A percentile compares a stretch with the other conserved stretches of the same genome.
Evolutionary conservation across 2,329 filamentous ascomycete species (phyloP).

Genomic region (Ophiosphaerella korrae): DNA sequence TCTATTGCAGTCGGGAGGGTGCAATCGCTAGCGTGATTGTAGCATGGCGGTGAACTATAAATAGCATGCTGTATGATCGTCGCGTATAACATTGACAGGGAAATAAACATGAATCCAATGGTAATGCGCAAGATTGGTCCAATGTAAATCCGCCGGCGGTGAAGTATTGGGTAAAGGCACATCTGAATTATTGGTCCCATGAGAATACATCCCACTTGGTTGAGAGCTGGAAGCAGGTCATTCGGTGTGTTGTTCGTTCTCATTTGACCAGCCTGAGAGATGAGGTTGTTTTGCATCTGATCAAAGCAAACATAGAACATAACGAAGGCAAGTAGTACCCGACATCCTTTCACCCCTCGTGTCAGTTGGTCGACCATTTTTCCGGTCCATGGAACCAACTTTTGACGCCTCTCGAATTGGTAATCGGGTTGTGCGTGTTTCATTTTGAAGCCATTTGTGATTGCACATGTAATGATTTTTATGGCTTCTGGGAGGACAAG

Average conservation of each 20-base stretch:
- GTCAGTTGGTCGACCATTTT: slow-evolving; percentile 35
- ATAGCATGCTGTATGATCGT: slow-evolving; percentile 39
- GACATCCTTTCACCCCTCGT: slow-evolving; percentile 38
- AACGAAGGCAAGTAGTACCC: slow-evolving; percentile 41
- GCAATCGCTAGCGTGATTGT: slow-evolving; percentile 45
- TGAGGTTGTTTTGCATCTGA: slow-evolving; percentile 48
- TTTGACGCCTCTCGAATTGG: slow-evolving; percentile 24
- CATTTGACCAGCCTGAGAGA: slow-evolving; percentile 47
- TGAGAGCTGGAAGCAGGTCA: slow-evolving; percentile 42
- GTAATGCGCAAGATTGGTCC: slow-evolving; percentile 37
- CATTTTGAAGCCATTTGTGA: slow-evolving; percentile 35
- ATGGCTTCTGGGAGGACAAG: slow-evolving; percentile 28
- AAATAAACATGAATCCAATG: slow-evolving; percentile 39
- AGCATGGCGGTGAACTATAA: slow-evolving; percentile 37
- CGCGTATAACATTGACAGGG: slow-evolving; percentile 38
- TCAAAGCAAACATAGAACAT: slow-evolving; percentile 47
- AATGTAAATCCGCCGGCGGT: slow-evolving; percentile 32
- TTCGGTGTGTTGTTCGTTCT: slow-evolving; percentile 39
- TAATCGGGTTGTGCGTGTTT: slow-evolving; percentile 30
- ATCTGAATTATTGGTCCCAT: slow-evolving; percentile 39
- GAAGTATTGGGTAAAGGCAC: slow-evolving; percentile 35
- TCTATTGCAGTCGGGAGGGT: slow-evolving; percentile 12
- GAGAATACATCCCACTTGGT: slow-evolving; percentile 41
- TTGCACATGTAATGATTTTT: slow-evolving; percentile 33
- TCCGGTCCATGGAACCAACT: slow-evolving; percentile 32